phyloP scores from a whole-genome alignment of 176 grass and related monocot genomes.

The Aegilops tauschii region DNA sequence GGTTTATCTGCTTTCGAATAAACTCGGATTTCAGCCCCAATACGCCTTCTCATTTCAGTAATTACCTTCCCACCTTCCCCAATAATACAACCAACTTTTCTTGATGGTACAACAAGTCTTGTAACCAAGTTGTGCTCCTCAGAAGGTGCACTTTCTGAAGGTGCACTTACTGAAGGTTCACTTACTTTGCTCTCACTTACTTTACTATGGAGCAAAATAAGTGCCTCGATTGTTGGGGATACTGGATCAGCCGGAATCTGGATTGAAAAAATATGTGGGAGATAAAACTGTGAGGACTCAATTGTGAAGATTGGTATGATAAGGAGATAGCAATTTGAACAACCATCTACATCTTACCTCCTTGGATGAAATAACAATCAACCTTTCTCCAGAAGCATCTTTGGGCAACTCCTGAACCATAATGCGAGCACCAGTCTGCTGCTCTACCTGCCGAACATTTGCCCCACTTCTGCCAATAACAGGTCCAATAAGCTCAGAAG shows the following conservation, averaged over 20 bases:
- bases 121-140: slow-evolving; percentile 69
- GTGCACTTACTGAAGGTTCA: too few relatives aligned
- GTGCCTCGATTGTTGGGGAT: slow-evolving; percentile 87
- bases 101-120: slow-evolving; percentile 89
- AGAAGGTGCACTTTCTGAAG: slow-evolving; percentile 21
- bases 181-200: slow-evolving; percentile 28
- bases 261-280: slow-evolving; percentile 25
- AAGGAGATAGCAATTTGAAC: slow-evolving; percentile 18
- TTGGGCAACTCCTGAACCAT: slow-evolving; percentile 71
- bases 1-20: slow-evolving; percentile 89
- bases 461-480: slow-evolving; percentile 86
- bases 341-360: slow-evolving; percentile 62
- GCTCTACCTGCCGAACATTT: slow-evolving; percentile 77
- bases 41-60: slow-evolving; percentile 93
- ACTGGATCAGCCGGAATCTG: slow-evolving; percentile 68
- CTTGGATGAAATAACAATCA: slow-evolving; percentile 81
- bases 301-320: slow-evolving; percentile 6
- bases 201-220: slow-evolving; percentile 81
- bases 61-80: slow-evolving; percentile 92
- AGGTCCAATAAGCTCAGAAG: slow-evolving; percentile 75
- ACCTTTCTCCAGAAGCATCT: slow-evolving; percentile 65
- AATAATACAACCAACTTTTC: slow-evolving; percentile 91
- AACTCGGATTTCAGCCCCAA: slow-evolving; percentile 86
- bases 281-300: slow-evolving; percentile 17
- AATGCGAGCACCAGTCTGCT: slow-evolving; percentile 85